A percentile compares a stretch with the other conserved stretches of the same genome.
These are phyloP conservation scores for Fusarium sp. DNA, from an alignment of 2,329 filamentous ascomycete genomes.

Conservation along the genomic window DNA sequence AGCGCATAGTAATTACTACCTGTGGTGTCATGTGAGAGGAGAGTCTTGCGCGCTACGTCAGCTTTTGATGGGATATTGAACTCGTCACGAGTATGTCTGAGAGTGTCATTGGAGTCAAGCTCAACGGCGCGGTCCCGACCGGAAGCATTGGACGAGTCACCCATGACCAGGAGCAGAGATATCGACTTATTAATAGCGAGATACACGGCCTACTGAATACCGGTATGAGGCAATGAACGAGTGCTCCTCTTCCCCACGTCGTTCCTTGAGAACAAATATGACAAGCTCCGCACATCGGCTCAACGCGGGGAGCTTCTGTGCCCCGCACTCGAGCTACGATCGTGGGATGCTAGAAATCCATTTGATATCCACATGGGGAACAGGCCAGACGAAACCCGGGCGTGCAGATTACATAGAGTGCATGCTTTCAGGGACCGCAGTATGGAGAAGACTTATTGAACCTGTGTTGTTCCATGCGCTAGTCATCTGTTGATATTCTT, in stretches of 20 bases:
- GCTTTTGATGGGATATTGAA: conserved; percentile 76
- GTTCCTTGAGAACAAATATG: conserved; percentile 1
- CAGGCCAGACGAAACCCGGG: not conserved
- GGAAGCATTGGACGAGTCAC: conserved; percentile 25
- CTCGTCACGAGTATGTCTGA: conserved; percentile 70
- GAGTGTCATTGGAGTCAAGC: conserved; percentile 68
- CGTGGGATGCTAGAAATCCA: conserved; percentile 16
- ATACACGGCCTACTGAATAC: conserved; percentile 1
- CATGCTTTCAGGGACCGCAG: no score
- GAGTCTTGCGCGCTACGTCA: conserved; percentile 49
- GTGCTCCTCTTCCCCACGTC: conserved; percentile 19
- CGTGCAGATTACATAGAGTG: not conserved
- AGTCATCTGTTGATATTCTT: not conserved
- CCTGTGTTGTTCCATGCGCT: not conserved
- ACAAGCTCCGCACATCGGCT: conserved; percentile 38
- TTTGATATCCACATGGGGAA: conserved; percentile 26
- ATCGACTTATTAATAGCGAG: conserved; percentile 11
- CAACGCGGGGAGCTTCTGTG: conserved; percentile 37
- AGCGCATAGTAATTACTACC: conserved; percentile 4
- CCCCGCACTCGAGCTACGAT: conserved; percentile 40
- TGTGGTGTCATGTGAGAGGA: conserved; percentile 27
- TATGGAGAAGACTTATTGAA: not conserved
- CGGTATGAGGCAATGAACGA: not conserved
- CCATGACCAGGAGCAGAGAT: conserved; percentile 32
- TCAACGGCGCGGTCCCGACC: conserved; percentile 35